Evolutionary conservation across 2,329 filamentous ascomycete genomes (phyloP).

Genomic region (Exophiala lecanii-corni): DNA sequence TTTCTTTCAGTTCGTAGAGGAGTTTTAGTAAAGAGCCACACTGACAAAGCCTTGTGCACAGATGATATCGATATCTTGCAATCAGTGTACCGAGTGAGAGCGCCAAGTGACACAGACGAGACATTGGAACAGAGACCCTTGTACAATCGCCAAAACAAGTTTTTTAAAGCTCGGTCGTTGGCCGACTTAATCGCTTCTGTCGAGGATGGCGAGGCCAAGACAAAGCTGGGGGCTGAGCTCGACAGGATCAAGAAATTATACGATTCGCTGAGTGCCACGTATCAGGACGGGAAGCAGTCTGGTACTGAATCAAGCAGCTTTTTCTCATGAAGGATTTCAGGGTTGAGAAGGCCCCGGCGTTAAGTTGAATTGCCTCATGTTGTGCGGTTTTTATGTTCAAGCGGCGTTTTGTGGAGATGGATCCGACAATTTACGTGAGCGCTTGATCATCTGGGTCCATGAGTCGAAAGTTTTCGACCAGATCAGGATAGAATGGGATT

Average conservation of each 20-base stretch:
- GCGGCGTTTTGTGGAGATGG: too few species aligned
- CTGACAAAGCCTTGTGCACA: too few species aligned
- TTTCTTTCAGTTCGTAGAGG: too few species aligned
- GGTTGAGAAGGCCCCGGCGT: too few species aligned
- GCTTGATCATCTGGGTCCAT: too few species aligned
- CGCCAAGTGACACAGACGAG: conserved; percentile 30
- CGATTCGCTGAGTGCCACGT: conserved; percentile 43
- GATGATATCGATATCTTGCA: conserved; percentile 54
- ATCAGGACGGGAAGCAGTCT: conserved; percentile 45
- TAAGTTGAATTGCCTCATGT: too few species aligned
- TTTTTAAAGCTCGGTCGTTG: conserved; percentile 38
- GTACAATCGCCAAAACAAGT: conserved; percentile 55
- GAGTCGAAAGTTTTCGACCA: too few species aligned
- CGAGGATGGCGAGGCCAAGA: conserved; percentile 32
- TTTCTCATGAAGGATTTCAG: conserved; percentile 12
- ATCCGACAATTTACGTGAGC: too few species aligned
- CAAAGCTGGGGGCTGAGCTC: conserved; percentile 39
- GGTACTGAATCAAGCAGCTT: conserved; percentile 19
- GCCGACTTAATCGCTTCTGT: conserved; percentile 30
- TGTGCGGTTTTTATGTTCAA: too few species aligned
- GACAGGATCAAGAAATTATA: conserved; percentile 48
- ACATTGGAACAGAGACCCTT: conserved; percentile 39
- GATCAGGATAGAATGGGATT: too few species aligned
- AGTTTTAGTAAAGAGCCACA: too few species aligned
- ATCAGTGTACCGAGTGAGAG: conserved; percentile 50